phyloP scores from a whole-genome alignment of 73 alveolate species.

The Tetrahymena elliotti region DNA sequence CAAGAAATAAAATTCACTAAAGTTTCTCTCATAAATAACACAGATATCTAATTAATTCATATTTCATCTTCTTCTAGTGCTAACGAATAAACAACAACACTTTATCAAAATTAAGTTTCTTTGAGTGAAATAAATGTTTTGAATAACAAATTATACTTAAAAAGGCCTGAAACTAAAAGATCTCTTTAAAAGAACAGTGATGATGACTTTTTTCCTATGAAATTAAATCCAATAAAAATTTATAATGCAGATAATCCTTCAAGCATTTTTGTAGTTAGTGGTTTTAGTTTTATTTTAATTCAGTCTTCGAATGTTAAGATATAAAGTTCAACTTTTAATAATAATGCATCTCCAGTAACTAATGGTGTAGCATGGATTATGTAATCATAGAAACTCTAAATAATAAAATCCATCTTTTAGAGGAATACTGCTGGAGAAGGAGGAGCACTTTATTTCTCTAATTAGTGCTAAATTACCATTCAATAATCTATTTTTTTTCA shows the following conservation, averaged over 20 bases:
- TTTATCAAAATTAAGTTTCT: not conserved
- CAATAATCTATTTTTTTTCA: not conserved
- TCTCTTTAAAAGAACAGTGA: not conserved
- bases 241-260: not conserved
- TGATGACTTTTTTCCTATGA: not conserved
- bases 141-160: not conserved
- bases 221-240: not conserved
- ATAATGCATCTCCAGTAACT: not conserved
- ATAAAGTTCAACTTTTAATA: not conserved
- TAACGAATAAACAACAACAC: not conserved
- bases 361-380: not conserved
- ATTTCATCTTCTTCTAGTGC: not conserved
- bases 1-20: not conserved
- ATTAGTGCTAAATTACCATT: not conserved
- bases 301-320: not conserved
- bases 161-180: too few relatives aligned
- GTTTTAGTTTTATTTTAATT: not conserved
- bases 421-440: not conserved
- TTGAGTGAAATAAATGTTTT: not conserved
- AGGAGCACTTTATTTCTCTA: not conserved
- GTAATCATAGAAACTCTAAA: not conserved
- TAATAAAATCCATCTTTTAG: not conserved
- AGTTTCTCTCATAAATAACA: not conserved
- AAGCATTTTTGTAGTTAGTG: not conserved
- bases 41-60: not conserved